Base-by-base conservation (phyloP, 805 yeast genomes). In the Lachancea lanzarotensis region DNA sequence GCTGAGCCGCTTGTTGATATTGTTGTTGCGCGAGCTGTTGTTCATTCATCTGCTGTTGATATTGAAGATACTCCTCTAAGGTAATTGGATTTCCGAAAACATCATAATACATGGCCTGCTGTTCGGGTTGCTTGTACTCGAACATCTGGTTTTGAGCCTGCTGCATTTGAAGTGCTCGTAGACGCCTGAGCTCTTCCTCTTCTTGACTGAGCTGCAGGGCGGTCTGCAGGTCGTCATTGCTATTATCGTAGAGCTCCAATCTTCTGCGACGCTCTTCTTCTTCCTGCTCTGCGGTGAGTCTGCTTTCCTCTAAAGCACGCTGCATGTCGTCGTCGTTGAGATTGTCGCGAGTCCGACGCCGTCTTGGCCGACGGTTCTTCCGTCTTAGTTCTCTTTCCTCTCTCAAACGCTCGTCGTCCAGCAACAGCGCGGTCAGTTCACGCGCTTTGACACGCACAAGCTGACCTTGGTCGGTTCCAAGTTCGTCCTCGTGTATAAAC, bases 401-500 rank as follows among this genome's bases (percentile, higher is more conserved):
- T 32, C 74, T 68, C 50, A 91, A 74, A 57, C 95, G 74, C 55
- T 87, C 96, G 49, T 84, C 90, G 61, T 91, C 95, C 55, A 75
- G 72, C 56, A 91, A 68, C 46, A 91, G 68, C n/a, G 82, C 66
- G 0, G 95, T 86, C 61, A 91, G 72, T 54, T 87, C 96, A 59
- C 82, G 85, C 1, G 97, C 96, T 67, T 90, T 87, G 35, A 87
- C 88, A 48, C 98, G 76, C 46, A 84, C 83, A 43, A 87, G 78
- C 8, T 84, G 84, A 18, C 98, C 98, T 57, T 87, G 95, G 65
- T 91, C 98, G 25, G 72, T 69, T 38, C 86, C 89, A 18, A 44
- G 16, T 40, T 85, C 91, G 62, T 91, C 96, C 33, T 74, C 72
- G 60, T 81, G 84, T 55, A 82, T 87, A 64, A 91, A 91, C 63